phyloP scores from a whole-genome alignment of 208 protist genomes.

The Endotrypanum monterogeii region DNA sequence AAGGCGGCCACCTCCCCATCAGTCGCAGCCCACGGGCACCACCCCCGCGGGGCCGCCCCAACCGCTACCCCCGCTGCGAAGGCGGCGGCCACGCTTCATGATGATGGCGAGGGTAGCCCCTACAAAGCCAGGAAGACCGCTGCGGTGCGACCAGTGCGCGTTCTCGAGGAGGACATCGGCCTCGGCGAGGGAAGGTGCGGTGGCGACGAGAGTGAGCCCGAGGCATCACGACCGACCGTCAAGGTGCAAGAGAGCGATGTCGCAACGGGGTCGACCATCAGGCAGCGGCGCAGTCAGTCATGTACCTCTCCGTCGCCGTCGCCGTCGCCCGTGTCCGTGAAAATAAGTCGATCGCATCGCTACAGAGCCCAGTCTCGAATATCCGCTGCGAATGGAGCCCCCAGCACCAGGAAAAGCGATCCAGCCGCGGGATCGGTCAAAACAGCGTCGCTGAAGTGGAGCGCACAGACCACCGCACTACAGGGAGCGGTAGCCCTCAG shows the following conservation, averaged over 20 bases:
- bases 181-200: too few species aligned
- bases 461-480: not conserved
- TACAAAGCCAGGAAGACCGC: too few species aligned
- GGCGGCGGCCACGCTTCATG: not conserved
- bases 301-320: not conserved
- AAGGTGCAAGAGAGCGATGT: not conserved
- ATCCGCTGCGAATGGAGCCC: not conserved
- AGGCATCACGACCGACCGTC: slow-evolving; percentile 10
- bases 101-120: too few species aligned
- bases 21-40: not conserved
- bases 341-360: not conserved
- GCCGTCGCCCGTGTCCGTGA: too few species aligned
- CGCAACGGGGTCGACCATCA: not conserved
- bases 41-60: not conserved
- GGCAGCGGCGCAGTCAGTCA: not conserved
- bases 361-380: not conserved
- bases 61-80: not conserved
- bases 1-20: slow-evolving; percentile 5
- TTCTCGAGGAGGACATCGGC: too few species aligned
- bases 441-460: not conserved
- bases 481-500: not conserved
- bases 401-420: not conserved
- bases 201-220: slow-evolving; percentile 1
- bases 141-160: too few species aligned
- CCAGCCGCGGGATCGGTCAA: not conserved